phyloP scores from a whole-genome alignment of 202 grass and related monocot species.

The Hordeum pubiflorum region DNA sequence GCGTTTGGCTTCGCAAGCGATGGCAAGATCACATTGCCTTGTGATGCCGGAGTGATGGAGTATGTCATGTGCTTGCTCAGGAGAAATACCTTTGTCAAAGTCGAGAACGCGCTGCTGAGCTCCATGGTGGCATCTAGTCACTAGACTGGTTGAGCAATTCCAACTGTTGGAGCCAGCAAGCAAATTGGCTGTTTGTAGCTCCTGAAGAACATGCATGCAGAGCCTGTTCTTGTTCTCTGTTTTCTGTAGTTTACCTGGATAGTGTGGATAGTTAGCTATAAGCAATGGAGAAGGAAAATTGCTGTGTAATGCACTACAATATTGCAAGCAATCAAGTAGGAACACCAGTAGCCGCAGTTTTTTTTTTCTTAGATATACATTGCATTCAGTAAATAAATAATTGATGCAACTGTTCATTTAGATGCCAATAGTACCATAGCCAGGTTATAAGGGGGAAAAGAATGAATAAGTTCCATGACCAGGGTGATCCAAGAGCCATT shows the following conservation, averaged over 20 bases:
- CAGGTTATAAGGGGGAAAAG: no score
- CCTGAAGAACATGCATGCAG: neutral
- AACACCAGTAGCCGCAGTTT: no score
- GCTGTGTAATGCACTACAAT: no score
- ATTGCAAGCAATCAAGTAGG: no score
- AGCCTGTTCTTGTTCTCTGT: neutral
- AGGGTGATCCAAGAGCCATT: no score
- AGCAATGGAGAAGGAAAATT: neutral
- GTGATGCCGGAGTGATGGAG: neutral
- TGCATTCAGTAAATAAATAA: no score
- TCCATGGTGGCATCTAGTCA: neutral
- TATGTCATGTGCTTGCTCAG: neutral
- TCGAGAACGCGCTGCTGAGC: neutral
- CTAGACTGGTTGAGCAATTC: neutral
- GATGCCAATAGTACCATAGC: no score
- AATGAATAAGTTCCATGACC: no score
- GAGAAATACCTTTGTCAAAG: neutral
- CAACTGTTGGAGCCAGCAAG: neutral
- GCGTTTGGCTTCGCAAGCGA: neutral
- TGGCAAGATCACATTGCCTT: neutral
- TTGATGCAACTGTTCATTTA: no score
- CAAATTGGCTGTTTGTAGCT: constrained; percentile 12
- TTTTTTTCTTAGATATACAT: no score
- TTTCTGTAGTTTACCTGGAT: neutral
- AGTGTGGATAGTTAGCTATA: neutral